Conservation (phyloP, 2,329 filamentous ascomycete species). For the Ceratocystis alfenasii region DNA sequence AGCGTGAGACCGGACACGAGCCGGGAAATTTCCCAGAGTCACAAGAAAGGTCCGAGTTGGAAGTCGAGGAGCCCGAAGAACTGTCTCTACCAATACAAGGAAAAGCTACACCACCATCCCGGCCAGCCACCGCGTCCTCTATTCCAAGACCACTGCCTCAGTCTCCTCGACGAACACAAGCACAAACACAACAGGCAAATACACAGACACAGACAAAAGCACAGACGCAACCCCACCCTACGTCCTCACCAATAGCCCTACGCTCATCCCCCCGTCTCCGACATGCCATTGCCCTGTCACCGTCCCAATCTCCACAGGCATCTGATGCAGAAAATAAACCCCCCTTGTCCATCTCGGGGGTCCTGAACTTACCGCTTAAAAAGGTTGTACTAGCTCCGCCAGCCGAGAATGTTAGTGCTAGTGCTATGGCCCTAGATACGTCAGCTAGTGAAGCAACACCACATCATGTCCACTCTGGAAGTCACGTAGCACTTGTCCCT, state of each 20-base stretch:
- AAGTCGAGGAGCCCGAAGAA: conserved; percentile 21
- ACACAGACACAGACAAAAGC: conserved; percentile 13
- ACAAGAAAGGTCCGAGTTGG: conserved; percentile 17
- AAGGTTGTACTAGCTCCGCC: conserved; percentile 14
- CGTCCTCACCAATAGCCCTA: conserved; percentile 34
- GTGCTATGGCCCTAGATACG: neutral
- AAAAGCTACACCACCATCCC: conserved; percentile 24
- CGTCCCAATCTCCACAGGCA: conserved; percentile 59
- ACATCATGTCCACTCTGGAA: neutral
- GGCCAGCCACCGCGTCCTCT: conserved; percentile 27
- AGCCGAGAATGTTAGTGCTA: neutral
- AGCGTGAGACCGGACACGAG: neutral
- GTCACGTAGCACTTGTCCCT: no score
- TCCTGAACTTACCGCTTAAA: conserved; percentile 9
- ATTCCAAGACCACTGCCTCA: conserved; percentile 13
- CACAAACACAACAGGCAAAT: conserved; percentile 17
- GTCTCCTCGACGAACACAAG: conserved; percentile 14
- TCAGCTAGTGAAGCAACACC: conserved; percentile 1
- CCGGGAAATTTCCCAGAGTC: conserved; percentile 5
- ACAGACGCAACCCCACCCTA: conserved; percentile 24
- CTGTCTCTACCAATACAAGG: conserved; percentile 13
- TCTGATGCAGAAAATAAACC: conserved; percentile 73
- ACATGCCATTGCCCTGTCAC: conserved; percentile 42
- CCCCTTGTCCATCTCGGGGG: conserved; percentile 48
- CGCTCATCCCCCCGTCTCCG: conserved; percentile 37